Evolutionary conservation across 768 basidiomycete species (phyloP), one percentile per base, ranked within the genome.

Genomic region (Tricholoma saponaceum): DNA sequence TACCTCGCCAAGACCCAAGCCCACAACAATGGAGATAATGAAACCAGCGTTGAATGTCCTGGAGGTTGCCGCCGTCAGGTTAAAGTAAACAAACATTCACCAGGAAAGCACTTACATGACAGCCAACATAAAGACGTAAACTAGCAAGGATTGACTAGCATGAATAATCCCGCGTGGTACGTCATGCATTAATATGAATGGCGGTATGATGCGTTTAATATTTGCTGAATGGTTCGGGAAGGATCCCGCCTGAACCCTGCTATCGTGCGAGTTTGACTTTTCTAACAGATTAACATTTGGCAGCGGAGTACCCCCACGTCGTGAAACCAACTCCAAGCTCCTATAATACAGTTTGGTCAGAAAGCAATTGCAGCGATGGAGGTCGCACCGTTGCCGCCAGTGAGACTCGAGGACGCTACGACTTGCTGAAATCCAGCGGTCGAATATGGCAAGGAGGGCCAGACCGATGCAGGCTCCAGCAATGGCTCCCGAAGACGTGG

Each of bases 21-120:
- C 92, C 2, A 83, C 55, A 13, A 93, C 67, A 59, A 94, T 82
- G 10, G 86, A 78, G 32, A 95, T 81, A 56, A 95, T 78, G 66
- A 83, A 95, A 25, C 83, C 86, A 4, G 80, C 86, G 62, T 93
- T 85, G 72, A 89, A 95, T 5, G 89, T 89, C 94, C 92, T 95
- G 66, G 60, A 46, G 60, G 44, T 57, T 35, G 37, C 53, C 39
- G 44, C 47, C 49, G 35, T 47, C 54, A 32, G 30, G 51, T 23
- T n/a, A 50, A 30, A 18, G 13, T 39, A 53, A 10, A 37, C 14
- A 35, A 55, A 43, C 18, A 23, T 20, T 22, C 26, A 14, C 22
- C 12, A 25, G 23, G 4, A 32, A 51, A 23, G 10, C 44, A 69
- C 86, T 71, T 70, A 92, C 90, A 93, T 92, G 64, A 90, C 79